Conservation (phyloP, 345 rosid species). For the Acer negundo region DNA sequence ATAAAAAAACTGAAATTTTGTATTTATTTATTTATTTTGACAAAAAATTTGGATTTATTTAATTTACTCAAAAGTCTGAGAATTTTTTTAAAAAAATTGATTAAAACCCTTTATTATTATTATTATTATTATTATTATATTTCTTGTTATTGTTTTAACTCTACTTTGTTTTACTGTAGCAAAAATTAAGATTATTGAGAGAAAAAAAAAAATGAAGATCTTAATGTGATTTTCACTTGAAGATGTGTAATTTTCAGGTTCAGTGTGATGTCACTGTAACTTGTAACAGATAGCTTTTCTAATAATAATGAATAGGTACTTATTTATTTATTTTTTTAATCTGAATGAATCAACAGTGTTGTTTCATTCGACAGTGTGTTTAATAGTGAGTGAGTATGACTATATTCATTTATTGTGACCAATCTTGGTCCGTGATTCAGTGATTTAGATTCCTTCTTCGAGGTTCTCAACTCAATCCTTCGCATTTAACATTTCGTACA, state of each 20-base stretch:
- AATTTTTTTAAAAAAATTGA: too few relatives aligned
- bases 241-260: conserved; percentile 17
- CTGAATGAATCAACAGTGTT: conserved; percentile 30
- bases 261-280: conserved; percentile 21
- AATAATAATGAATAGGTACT: neutral
- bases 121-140: too few relatives aligned
- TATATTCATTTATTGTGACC: conserved; percentile 52
- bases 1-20: neutral
- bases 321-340: neutral
- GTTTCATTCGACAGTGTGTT: conserved; percentile 35
- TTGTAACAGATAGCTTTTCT: neutral
- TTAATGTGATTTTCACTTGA: neutral
- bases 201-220: neutral
- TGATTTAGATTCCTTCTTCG: conserved; percentile 9
- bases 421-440: conserved; percentile 42
- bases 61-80: too few relatives aligned
- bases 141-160: too few relatives aligned
- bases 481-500: conserved; percentile 29
- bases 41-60: too few relatives aligned
- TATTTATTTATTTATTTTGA: too few relatives aligned
- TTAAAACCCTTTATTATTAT: too few relatives aligned
- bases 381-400: neutral
- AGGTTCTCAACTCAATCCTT: conserved; percentile 20
- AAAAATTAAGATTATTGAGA: neutral
- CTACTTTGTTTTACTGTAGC: too few relatives aligned